These are phyloP conservation scores for Fusarium buxicola DNA, from an alignment of 2,329 filamentous ascomycete genomes.

Conservation along the genomic window DNA sequence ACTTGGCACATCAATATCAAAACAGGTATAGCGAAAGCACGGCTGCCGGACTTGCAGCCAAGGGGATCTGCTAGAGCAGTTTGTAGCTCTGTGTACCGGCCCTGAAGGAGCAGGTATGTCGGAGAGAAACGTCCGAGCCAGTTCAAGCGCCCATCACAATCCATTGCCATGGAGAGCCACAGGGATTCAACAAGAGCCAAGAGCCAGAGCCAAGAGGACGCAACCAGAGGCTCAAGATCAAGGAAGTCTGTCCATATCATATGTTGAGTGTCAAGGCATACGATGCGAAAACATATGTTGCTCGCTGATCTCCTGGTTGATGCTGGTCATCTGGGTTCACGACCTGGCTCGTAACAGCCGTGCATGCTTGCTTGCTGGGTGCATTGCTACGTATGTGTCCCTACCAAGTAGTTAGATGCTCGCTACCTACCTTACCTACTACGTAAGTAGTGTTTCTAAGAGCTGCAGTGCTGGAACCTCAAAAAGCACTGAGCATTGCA, in stretches of 20 bases:
- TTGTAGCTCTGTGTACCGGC: constrained; percentile 32
- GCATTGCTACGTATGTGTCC: too few species aligned
- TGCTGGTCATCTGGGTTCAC: constrained; percentile 14
- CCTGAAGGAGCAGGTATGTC: constrained; percentile 20
- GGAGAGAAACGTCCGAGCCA: constrained; percentile 31
- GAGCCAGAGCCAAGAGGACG: constrained; percentile 8
- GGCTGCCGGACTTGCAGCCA: constrained; percentile 4
- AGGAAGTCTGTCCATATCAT: background rate
- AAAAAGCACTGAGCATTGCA: background rate
- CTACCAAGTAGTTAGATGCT: too few species aligned
- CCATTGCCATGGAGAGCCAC: background rate
- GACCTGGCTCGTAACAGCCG: background rate
- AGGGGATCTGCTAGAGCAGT: constrained; percentile 35
- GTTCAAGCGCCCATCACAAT: constrained; percentile 1
- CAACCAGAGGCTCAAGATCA: constrained; percentile 2
- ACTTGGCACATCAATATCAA: background rate
- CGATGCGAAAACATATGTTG: background rate
- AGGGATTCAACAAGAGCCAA: constrained; percentile 7
- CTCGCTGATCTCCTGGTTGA: background rate
- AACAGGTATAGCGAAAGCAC: constrained; percentile 8
- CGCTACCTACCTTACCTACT: too few species aligned
- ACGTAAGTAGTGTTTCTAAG: too few species aligned
- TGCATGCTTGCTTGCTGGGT: background rate
- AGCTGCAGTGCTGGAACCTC: background rate
- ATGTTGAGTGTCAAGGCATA: too few species aligned